Evolutionary conservation across 1,284 basidiomycete species (phyloP), one percentile per base, ranked within the genome.

Genomic region (Pyrrhoderma lamaoense): DNA sequence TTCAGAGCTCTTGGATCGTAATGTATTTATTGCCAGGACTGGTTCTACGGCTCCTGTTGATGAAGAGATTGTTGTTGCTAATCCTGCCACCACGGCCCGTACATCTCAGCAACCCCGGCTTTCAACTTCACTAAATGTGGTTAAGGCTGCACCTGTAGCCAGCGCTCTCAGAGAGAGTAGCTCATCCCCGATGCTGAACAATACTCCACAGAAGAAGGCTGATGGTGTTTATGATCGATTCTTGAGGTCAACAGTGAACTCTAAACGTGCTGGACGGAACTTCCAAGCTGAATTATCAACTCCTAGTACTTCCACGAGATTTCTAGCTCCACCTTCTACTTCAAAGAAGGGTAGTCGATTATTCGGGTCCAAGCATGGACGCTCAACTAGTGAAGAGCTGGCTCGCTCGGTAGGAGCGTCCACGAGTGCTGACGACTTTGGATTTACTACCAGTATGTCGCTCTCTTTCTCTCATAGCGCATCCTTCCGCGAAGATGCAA

Each of bases 171-270:
- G 62, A 63, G 34, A 64, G 23, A 46, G 42, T 27, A 52, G 34
- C 19, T 56, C 66, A 25, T 55, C 56, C 8, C 60, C 66, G 14
- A 55, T 68, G 8, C 68, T 76, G 2, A 40, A 18, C 25, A 75
- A 80, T 54, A 74, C 80, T 0, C 80, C 82, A 0, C 73, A 72
- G 48, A 75, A 70, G 52, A 77, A 73, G 31, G 74, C 72, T 21
- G 85, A 88, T 66, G 76, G 76, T 47, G 80, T 83, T 9, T 88
- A 88, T 56, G 85, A 89, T 58, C 76, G 82, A 37, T 82, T 88
- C 69, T 70, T 89, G 25, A 85, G 86, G 82, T 80, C 83, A 7
- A 84, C 83, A 0, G 77, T 80, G 3, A 81, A 82, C 25, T 82
- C 88, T 37, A 86, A 81, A 61, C 81, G 85, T 16, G 67, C 81